Evolutionary conservation across 768 basidiomycete species (phyloP), one percentile per base, ranked within the genome.

Genomic region (Lentinula detonsa): DNA sequence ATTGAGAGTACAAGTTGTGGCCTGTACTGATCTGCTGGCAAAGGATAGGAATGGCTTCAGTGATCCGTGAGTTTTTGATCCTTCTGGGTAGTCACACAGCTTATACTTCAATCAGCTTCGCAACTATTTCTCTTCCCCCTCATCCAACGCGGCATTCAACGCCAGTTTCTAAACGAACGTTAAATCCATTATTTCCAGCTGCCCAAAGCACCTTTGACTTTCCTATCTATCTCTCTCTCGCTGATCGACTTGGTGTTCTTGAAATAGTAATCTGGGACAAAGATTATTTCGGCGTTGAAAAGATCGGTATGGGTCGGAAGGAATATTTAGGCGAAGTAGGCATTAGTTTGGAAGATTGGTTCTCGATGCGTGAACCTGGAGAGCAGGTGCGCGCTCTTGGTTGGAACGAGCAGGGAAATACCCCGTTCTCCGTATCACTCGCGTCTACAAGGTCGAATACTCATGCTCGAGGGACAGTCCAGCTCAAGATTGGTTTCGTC

Each of bases 231-330:
- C 78, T 89, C 16, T 89, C 87, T 15, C 80, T 90, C 31, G 86
- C 87, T 0, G 88, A 90, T 65, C 77, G 78, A 49, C 79, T 91
- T 4, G 88, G 90, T 37, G 85, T 81, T 1, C 66, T 98, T 46
- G 95, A 98, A 72, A 76, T 93, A 37, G 87, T 97, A 11, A 80
- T 95, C 0, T 99, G 96, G 95, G 95, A 95, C 73, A 94, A 89
- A 76, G 95, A 98, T 72, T 77, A 91, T 65, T 71, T 94, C 67
- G 34, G 33, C n/a, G 42, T 46, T 37, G 57, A 45, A 9, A 56
- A 42, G 55, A 40, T 56, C n/a, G 55, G 55, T 16, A 56, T 40
- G 39, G 57, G 31, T 21, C 83, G 80, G 67, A 97, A 95, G 75
- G 96, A 98, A 49, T 99, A 97, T 71, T 80, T 99, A 15, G 97